Base-by-base conservation (phyloP, 2,329 filamentous ascomycete species). In the Scedosporium aurantiacum region DNA sequence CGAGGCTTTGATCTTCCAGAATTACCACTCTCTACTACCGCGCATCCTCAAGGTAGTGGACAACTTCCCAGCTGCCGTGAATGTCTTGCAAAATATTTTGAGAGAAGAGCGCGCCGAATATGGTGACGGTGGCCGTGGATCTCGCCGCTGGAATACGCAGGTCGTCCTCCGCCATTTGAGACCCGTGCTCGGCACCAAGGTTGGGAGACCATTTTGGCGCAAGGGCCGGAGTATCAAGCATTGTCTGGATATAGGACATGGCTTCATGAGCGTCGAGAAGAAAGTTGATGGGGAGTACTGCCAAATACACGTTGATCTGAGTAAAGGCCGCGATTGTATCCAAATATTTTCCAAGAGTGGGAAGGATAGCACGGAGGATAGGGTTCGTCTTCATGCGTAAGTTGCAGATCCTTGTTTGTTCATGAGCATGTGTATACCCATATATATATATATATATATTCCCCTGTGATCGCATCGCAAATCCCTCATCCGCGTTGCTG, bases 261-360 rank as follows among this genome's bases (percentile, higher is more conserved):
- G 79, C 0, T 76, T 81, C 16, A 81, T 92, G 82, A 89, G 87
- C 62, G 80, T 91, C 25, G 90, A 96, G 71, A 79, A 86, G 59
- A 96, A 96, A 70, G 84, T 95, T 64, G 91, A 96, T 67, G 91
- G 89, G 12, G 91, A 96, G 71, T 96, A 94, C 66, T 95, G 90
- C 66, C 91, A 96, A 70, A 84, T 96, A 32, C 91, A 96, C 67
- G 76, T 96, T 45, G 85, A 95, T 68, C 74, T 89, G 5, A 75
- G 76, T 7, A 83, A 81, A 58, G 74, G 75, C 16, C 69, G 62
- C 1, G 69, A 79, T 1, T 81, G 78, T 57, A 84, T 96, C 28
- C 86, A 88, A 64, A 93, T 96, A 32, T 96, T 94, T 70, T 95
- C 91, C 8, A 97, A 96, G 70, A 94, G 90, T 67, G 90, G 91